Percentiles rank a stretch among this genome's conserved stretches.
Evolutionary conservation across 2,329 filamentous ascomycete species (phyloP).

Genomic region (Sporothrix phasma): DNA sequence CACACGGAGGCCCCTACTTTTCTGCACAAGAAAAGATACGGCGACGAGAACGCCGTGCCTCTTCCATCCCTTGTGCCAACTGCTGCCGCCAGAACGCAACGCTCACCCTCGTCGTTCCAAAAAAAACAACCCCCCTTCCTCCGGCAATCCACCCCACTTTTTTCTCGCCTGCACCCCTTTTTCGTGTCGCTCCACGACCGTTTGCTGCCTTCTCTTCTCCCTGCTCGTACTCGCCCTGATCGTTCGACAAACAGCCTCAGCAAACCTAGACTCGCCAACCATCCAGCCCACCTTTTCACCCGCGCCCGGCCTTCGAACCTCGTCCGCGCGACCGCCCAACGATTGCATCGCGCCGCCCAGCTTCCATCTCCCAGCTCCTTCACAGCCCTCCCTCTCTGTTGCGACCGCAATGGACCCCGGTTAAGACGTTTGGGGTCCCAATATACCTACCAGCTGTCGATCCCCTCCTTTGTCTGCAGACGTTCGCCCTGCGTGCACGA

Average conservation of each 20-base stretch:
- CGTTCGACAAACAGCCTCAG: background rate
- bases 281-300: background rate
- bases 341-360: background rate
- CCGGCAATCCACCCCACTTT: slow-evolving; percentile 10
- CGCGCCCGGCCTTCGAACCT: background rate
- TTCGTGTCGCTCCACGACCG: background rate
- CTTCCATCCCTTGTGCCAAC: slow-evolving; percentile 1
- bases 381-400: background rate
- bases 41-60: background rate
- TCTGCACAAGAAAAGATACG: background rate
- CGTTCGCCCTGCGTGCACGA: background rate
- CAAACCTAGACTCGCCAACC: background rate
- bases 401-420: slow-evolving; percentile 4
- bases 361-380: background rate
- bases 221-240: background rate
- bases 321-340: background rate
- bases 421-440: slow-evolving; percentile 11
- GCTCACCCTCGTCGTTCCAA: slow-evolving; percentile 1
- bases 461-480: slow-evolving; percentile 5
- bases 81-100: background rate
- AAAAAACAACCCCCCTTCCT: background rate
- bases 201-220: background rate
- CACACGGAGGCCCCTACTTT: background rate
- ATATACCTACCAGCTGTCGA: slow-evolving; percentile 12
- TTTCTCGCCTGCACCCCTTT: slow-evolving; percentile 10